A percentile compares a stretch with the other conserved stretches of the same genome.
These are phyloP conservation scores for Acacia pycnantha DNA, from an alignment of 331 rosid species.

Conservation along the genomic window DNA sequence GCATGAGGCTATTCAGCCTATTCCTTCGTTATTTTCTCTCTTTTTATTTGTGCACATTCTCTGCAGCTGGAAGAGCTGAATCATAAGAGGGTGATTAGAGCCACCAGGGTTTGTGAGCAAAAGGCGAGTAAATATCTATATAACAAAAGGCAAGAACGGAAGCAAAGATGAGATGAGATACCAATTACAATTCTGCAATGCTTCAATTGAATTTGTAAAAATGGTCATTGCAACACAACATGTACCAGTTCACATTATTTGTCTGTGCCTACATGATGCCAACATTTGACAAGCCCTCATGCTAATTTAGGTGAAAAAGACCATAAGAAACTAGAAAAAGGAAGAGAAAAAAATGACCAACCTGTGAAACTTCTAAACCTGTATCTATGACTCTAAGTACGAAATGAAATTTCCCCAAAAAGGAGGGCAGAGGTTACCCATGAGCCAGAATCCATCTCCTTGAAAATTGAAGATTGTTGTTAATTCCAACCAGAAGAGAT, in stretches of 20 bases:
- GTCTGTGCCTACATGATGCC: slow-evolving; percentile 47
- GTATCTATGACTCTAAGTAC: slow-evolving; percentile 34
- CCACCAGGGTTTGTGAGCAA: slow-evolving; percentile 13
- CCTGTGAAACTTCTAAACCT: slow-evolving; percentile 39
- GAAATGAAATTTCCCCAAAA: slow-evolving; percentile 32
- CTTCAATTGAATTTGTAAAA: slow-evolving; percentile 48
- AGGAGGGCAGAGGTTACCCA: slow-evolving; percentile 38
- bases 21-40: not conserved
- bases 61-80: not conserved
- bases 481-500: slow-evolving; percentile 27
- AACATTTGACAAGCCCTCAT: slow-evolving; percentile 51
- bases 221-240: slow-evolving; percentile 51
- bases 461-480: slow-evolving; percentile 26
- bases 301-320: slow-evolving; percentile 35
- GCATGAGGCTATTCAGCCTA: not conserved
- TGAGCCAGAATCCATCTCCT: slow-evolving; percentile 37
- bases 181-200: slow-evolving; percentile 45
- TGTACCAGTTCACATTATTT: slow-evolving; percentile 53
- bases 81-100: not conserved
- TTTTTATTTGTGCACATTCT: not conserved
- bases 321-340: slow-evolving; percentile 33
- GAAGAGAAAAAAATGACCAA: not conserved
- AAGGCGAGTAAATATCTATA: not conserved
- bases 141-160: not conserved
- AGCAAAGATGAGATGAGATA: slow-evolving; percentile 29